These are phyloP conservation scores for Puccinia triticina DNA, from an alignment of 1,284 basidiomycete species.

Conservation along the genomic window DNA sequence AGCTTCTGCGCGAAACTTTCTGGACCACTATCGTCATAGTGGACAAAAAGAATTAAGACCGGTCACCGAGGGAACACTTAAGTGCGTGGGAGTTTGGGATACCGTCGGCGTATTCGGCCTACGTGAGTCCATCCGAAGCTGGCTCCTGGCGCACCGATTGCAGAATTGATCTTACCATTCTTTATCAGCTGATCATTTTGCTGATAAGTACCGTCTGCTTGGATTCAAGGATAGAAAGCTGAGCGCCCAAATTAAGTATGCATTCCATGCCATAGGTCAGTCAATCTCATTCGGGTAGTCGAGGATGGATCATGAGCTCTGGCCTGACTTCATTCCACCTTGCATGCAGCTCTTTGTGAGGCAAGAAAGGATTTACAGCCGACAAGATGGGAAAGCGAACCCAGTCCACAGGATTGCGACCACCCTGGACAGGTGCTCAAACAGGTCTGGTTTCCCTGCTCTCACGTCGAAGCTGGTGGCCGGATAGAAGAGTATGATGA, in stretches of 20 bases:
- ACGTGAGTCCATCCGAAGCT: constrained; percentile 15
- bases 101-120: constrained; percentile 27
- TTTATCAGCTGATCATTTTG: constrained; percentile 53
- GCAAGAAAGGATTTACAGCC: constrained; percentile 57
- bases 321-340: too few species aligned
- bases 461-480: constrained; percentile 57
- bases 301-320: too few species aligned
- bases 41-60: neutral
- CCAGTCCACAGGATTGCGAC: constrained; percentile 25
- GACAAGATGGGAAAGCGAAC: constrained; percentile 56
- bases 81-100: constrained; percentile 44
- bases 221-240: constrained; percentile 58
- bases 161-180: too few species aligned
- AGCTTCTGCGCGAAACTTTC: neutral
- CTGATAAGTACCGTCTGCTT: constrained; percentile 49
- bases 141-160: too few species aligned
- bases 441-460: constrained; percentile 59
- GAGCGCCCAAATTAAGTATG: constrained; percentile 56
- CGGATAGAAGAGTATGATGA: constrained; percentile 56
- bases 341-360: constrained; percentile 56
- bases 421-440: constrained; percentile 55
- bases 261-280: constrained; percentile 56
- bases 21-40: constrained; percentile 19
- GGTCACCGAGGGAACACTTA: constrained; percentile 1
- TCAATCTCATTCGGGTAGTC: neutral